Conservation (phyloP, 164 flowering plant genomes). For the Nymphaea thermarum region DNA sequence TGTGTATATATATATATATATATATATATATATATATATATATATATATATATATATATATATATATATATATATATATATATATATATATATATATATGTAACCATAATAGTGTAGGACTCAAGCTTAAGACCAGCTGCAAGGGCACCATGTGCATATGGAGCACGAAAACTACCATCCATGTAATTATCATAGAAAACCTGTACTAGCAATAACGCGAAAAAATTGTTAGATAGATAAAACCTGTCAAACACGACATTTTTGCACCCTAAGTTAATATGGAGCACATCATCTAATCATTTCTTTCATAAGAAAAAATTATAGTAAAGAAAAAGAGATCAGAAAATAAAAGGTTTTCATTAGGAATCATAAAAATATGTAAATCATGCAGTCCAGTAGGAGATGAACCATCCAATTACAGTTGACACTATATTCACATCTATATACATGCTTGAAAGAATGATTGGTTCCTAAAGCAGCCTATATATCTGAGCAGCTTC, state of each 20-base stretch:
- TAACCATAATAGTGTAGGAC: constrained; percentile 65
- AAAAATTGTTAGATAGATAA: background rate
- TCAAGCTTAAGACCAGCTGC: constrained; percentile 77
- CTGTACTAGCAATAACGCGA: constrained; percentile 17
- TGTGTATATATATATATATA: too few species aligned
- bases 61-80: too few species aligned
- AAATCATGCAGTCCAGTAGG: background rate
- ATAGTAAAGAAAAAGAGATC: background rate
- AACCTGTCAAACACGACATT: background rate
- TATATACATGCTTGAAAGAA: constrained; percentile 49
- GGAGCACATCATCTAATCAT: too few species aligned
- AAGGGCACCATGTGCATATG: constrained; percentile 83
- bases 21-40: too few species aligned
- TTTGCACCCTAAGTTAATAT: background rate
- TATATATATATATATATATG: too few species aligned
- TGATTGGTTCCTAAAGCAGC: constrained; percentile 42
- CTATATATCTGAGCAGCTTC: constrained; percentile 47
- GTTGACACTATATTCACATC: constrained; percentile 75
- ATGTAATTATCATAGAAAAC: constrained; percentile 90
- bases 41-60: too few species aligned
- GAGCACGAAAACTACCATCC: constrained; percentile 92
- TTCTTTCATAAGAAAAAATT: too few species aligned
- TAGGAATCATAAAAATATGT: too few species aligned
- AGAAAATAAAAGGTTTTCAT: background rate
- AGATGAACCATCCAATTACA: constrained; percentile 89